Conservation (phyloP, 192 early-diverging fungal species). For the Coemansia sp. region DNA sequence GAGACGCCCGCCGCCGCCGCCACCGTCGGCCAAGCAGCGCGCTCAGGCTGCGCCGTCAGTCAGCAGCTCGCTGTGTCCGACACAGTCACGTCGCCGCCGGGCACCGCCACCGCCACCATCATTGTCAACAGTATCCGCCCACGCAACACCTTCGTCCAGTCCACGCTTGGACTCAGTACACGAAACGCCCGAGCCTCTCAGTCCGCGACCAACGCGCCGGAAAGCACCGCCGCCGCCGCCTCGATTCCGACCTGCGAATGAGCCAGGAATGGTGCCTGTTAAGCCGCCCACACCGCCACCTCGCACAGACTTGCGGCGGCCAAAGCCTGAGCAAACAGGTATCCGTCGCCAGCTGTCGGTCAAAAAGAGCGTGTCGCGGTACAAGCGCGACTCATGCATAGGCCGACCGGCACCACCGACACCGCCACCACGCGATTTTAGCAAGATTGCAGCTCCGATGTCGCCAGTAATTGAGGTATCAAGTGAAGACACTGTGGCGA, state of each 20-base stretch:
- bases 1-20: conserved; percentile 28
- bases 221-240: conserved; percentile 31
- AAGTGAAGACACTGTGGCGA: neutral
- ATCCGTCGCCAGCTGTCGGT: conserved; percentile 49
- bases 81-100: conserved; percentile 20
- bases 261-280: neutral
- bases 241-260: conserved; percentile 8
- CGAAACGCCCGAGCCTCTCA: neutral
- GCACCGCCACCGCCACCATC: conserved; percentile 36
- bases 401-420: conserved; percentile 26
- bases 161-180: neutral
- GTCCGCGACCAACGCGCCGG: conserved; percentile 19
- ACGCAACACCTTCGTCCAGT: neutral
- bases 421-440: conserved; percentile 7
- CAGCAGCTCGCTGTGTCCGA: conserved; percentile 3
- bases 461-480: conserved; percentile 1
- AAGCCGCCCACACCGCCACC: conserved; percentile 12
- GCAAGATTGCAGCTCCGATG: conserved; percentile 2
- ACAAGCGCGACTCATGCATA: conserved; percentile 26
- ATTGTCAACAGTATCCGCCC: neutral
- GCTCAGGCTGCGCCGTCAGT: neutral
- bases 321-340: conserved; percentile 30
- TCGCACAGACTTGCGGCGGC: conserved; percentile 3
- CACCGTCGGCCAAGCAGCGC: conserved; percentile 9
- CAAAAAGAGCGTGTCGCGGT: conserved; percentile 44